Evolutionary conservation across 768 basidiomycete species (phyloP).

Genomic region (Baorangia bicolor): DNA sequence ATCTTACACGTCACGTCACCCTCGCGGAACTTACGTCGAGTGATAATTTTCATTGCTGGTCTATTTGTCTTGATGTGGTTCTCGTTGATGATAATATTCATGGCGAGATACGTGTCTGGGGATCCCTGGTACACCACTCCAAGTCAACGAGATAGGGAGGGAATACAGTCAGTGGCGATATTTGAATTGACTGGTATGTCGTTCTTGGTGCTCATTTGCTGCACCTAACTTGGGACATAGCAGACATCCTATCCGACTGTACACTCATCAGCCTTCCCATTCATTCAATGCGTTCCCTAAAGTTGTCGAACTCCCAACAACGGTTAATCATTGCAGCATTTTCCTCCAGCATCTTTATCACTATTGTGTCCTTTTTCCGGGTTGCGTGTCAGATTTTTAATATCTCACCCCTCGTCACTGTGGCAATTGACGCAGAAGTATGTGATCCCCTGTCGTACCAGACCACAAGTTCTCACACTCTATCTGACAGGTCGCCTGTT

Average conservation of each 20-base stretch:
- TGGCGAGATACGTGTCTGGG: neutral
- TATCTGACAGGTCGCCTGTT: constrained; percentile 15
- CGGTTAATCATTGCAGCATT: constrained; percentile 5
- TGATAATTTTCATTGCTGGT: constrained; percentile 1
- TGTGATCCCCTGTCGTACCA: neutral
- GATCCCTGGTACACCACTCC: neutral
- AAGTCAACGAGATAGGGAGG: neutral
- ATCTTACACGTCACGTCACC: constrained; percentile 10
- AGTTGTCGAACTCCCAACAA: constrained; percentile 3
- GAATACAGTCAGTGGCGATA: neutral
- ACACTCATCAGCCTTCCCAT: constrained; percentile 13
- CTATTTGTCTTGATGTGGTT: constrained; percentile 16
- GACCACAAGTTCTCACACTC: neutral
- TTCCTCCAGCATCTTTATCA: constrained; percentile 11
- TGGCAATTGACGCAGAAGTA: constrained; percentile 18
- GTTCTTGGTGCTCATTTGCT: neutral
- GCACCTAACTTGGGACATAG: constrained; percentile 10
- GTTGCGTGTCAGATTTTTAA: constrained; percentile 6
- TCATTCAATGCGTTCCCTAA: neutral
- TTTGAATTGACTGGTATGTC: constrained; percentile 17
- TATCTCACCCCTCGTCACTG: neutral
- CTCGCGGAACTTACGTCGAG: constrained; percentile 4
- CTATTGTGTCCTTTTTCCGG: constrained; percentile 2
- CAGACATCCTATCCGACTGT: constrained; percentile 20
- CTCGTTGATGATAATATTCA: constrained; percentile 1